Evolutionary conservation across 306 rosid species (phyloP).

Genomic region (Vigna angularis): DNA sequence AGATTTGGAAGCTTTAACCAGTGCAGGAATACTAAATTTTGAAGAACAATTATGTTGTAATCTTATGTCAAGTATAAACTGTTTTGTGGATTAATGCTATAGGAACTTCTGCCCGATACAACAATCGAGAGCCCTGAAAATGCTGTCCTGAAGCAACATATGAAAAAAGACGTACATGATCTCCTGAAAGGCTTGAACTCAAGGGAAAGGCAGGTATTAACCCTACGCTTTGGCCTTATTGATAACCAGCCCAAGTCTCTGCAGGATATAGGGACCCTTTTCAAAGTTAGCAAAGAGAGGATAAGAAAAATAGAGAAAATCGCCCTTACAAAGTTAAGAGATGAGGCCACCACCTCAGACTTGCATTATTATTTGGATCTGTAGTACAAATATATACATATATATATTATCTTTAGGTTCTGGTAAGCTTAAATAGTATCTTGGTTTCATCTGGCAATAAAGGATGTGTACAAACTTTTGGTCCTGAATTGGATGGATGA

Average conservation of each 20-base stretch:
- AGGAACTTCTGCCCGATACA: conserved; percentile 65
- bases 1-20: not conserved
- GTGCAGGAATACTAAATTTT: not conserved
- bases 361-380: conserved; percentile 64
- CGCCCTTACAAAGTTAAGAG: conserved; percentile 65
- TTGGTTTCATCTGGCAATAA: conserved; percentile 32
- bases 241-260: conserved; percentile 74
- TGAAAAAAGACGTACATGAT: conserved; percentile 60
- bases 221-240: conserved; percentile 74
- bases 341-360: conserved; percentile 50
- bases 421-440: conserved; percentile 40
- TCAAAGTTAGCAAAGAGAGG: conserved; percentile 69
- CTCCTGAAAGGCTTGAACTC: conserved; percentile 68
- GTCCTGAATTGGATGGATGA: conserved; percentile 31
- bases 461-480: conserved; percentile 39
- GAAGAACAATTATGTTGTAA: not conserved
- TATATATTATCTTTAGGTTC: conserved; percentile 13
- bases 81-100: conserved; percentile 45
- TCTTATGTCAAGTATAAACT: conserved; percentile 28
- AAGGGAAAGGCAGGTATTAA: conserved; percentile 75
- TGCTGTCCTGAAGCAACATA: conserved; percentile 68
- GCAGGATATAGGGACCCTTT: conserved; percentile 72
- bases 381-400: conserved; percentile 30
- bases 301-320: conserved; percentile 78
- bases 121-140: conserved; percentile 71